Evolutionary conservation across 148 eudicot species (phyloP), one percentile per base, ranked within the genome.

Genomic region (Cornus controversa): DNA sequence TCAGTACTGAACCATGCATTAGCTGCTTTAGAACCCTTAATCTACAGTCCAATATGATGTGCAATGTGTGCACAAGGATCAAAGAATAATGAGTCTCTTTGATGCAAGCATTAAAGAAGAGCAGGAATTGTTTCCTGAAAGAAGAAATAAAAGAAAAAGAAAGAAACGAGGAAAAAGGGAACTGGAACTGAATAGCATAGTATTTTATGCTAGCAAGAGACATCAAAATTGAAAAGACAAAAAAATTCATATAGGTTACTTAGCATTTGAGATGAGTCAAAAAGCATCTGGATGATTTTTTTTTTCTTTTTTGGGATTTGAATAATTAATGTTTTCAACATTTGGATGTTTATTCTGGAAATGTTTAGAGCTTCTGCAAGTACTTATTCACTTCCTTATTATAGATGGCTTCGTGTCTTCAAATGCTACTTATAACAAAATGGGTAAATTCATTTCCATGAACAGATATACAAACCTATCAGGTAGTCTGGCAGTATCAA

Each of bases 381-480:
- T 14, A 4, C 20, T 50, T 50, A 7, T 50, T 50, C 57, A 50
- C 20, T 16, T 13, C 20, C 20, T 16, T 16, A 50, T 20, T 11
- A 50, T n/a, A 60, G 24, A 14, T 60, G 24, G 20, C 23, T 6
- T 60, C 11, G 8, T 9, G 10, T 0, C 8, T 4, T 60, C 9
- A 18, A 60, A 14, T 60, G 24, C 28, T 20, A n/a, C 37, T 60
- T 42, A 2, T 66, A 36, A 31, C 9, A 62, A 16, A 36, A 18
- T 26, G 63, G 34, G 34, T 31, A 31, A 31, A 31, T 31, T 31
- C 34, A 31, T 3, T 40, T 40, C 45, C 45, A 31, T 5, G 4
- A 31, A 31, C 36, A 75, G 27, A 40, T 53, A 63, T 62, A 79
- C 86, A 77, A 81, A 95, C 99, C 99, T 87, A 75, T 85, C 84